phyloP scores from a whole-genome alignment of 2,329 filamentous ascomycete species.

The Trichoderma polysporum region DNA sequence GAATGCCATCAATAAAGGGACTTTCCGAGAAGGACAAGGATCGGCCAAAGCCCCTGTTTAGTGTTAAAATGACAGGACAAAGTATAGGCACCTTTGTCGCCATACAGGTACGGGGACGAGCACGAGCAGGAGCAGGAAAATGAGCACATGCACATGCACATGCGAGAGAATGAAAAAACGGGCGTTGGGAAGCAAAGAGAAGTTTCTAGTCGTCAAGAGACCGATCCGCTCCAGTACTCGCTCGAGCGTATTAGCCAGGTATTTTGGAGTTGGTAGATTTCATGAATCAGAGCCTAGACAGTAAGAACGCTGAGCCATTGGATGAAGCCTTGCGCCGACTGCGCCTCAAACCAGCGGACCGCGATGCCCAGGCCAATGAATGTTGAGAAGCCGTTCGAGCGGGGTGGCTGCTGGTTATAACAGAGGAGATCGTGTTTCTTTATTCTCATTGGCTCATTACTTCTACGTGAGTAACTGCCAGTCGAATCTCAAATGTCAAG shows the following conservation, averaged over 20 bases:
- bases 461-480: neutral
- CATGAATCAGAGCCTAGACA: neutral
- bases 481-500: neutral
- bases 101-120: neutral
- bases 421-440: neutral
- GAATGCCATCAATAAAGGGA: neutral
- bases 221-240: neutral
- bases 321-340: neutral
- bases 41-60: slow-evolving; percentile 4
- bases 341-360: neutral
- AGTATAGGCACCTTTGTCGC: neutral
- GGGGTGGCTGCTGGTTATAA: neutral
- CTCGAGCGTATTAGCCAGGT: neutral
- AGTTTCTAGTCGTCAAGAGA: neutral
- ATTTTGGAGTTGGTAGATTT: neutral
- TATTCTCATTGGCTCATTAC: neutral
- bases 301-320: neutral
- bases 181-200: neutral
- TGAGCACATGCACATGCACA: neutral
- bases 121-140: neutral
- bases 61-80: neutral
- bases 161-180: neutral
- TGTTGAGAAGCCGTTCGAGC: neutral
- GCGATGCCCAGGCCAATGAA: neutral
- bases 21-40: neutral